phyloP scores from a whole-genome alignment of 78 protist species.

The Goniomonas avonlea region DNA sequence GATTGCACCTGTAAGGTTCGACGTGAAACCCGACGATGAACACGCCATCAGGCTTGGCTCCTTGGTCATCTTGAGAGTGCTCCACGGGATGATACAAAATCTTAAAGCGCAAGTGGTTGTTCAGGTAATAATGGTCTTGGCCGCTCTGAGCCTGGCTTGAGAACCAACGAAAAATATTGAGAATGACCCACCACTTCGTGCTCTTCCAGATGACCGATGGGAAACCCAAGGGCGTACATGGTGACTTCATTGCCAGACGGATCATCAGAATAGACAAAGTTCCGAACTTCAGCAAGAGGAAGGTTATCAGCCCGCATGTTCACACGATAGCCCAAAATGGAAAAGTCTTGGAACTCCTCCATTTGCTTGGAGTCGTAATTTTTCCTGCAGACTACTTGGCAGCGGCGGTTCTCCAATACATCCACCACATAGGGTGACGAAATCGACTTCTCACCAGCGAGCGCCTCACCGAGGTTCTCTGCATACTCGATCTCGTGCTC shows the following conservation, averaged over 20 bases:
- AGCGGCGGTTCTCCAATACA: constrained; percentile 1
- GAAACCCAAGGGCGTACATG: constrained; percentile 15
- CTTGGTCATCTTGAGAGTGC: not conserved
- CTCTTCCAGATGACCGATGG: not conserved
- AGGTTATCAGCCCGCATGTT: constrained; percentile 14
- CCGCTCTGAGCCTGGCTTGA: not conserved
- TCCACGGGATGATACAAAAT: constrained; percentile 8
- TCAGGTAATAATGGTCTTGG: not conserved
- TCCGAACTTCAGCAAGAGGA: constrained; percentile 1
- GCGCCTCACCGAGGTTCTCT: constrained; percentile 19
- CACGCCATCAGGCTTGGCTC: not conserved
- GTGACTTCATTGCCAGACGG: too few species aligned
- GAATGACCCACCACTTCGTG: not conserved
- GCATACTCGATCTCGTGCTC: not conserved
- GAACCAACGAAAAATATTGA: not conserved
- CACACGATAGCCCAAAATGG: constrained; percentile 7
- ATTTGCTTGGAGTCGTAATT: constrained; percentile 10
- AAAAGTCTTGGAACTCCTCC: constrained; percentile 30
- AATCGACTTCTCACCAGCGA: constrained; percentile 15
- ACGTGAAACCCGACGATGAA: constrained; percentile 20
- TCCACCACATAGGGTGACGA: not conserved
- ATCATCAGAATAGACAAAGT: too few species aligned
- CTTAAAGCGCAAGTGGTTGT: constrained; percentile 12
- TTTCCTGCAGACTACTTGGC: constrained; percentile 9
- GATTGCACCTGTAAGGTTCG: too few species aligned